These are phyloP conservation scores for Xerophyta viscosa DNA, from an alignment of 106 monocot genomes.

Conservation along the genomic window DNA sequence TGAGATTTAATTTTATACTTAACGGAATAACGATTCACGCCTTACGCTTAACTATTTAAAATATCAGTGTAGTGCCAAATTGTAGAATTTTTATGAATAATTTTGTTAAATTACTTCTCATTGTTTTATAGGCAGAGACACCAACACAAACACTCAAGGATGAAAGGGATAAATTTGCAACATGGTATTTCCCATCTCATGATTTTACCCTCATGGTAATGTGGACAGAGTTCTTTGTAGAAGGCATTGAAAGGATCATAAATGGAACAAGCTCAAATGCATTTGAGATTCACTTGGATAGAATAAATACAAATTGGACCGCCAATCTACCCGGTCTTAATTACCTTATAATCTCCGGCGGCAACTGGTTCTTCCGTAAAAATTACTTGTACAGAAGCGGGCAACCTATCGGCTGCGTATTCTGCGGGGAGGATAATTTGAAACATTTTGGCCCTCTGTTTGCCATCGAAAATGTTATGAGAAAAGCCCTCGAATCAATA, in stretches of 20 bases:
- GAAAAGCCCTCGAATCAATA: constrained; percentile 28
- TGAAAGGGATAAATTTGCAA: constrained; percentile 22
- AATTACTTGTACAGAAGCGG: constrained; percentile 43
- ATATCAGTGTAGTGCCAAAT: too few relatives aligned
- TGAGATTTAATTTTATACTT: too few relatives aligned
- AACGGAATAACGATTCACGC: too few relatives aligned
- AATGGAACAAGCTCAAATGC: constrained; percentile 29
- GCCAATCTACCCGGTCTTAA: constrained; percentile 29
- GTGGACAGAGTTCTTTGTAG: constrained; percentile 46
- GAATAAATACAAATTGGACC: constrained; percentile 28
- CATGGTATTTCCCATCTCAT: constrained; percentile 44
- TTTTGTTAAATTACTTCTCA: neutral
- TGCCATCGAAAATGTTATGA: constrained; percentile 25
- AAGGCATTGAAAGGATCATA: constrained; percentile 7
- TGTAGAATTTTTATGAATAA: too few relatives aligned
- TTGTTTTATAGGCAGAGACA: constrained; percentile 24
- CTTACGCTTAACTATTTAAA: too few relatives aligned
- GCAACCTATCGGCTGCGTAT: constrained; percentile 40
- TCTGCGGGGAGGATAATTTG: constrained; percentile 26
- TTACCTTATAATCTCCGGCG: constrained; percentile 46
- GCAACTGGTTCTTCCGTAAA: constrained; percentile 64
- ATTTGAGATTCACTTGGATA: constrained; percentile 51
- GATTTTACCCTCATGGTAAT: constrained; percentile 67
- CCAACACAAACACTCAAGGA: constrained; percentile 27
- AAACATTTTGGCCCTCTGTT: constrained; percentile 1